phyloP scores from a whole-genome alignment of 75 land plant genomes.

The Ceratopteris richardii region DNA sequence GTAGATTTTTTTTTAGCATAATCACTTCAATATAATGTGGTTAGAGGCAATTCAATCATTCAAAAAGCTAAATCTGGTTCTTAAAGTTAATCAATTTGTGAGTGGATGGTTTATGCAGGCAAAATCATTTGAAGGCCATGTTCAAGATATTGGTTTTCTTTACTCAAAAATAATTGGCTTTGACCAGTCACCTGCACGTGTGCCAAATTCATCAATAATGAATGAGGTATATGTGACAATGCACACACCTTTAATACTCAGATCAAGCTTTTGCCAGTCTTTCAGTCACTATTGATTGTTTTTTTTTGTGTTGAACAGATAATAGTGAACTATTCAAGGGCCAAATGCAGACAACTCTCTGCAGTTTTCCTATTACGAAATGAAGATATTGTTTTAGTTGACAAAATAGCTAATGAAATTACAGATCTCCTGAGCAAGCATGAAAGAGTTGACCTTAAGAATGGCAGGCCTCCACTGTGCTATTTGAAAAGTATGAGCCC shows the following conservation, averaged over 20 bases:
- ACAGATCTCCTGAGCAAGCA: conserved; percentile 11
- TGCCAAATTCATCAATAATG: conserved; percentile 23
- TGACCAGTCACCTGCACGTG: conserved; percentile 15
- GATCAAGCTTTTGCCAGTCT: too few species aligned
- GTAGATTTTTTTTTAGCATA: too few species aligned
- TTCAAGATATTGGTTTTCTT: conserved; percentile 22
- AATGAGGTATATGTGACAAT: conserved; percentile 5
- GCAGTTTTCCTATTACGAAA: conserved; percentile 9
- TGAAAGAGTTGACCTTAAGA: conserved; percentile 10
- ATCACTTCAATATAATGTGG: too few species aligned
- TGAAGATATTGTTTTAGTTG: conserved; percentile 18
- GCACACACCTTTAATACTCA: too few species aligned
- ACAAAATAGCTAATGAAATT: conserved; percentile 17
- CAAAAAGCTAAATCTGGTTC: too few species aligned
- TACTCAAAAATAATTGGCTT: conserved; percentile 20
- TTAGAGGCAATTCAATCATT: too few species aligned
- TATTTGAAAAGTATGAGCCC: conserved; percentile 18
- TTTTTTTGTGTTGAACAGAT: not conserved
- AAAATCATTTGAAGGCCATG: conserved; percentile 17
- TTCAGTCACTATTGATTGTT: too few species aligned
- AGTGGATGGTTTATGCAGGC: conserved; percentile 16
- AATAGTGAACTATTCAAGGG: conserved; percentile 7
- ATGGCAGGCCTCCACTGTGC: conserved; percentile 17
- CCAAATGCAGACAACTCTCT: conserved; percentile 5
- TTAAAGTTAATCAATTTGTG: too few species aligned